A percentile compares a stretch with the other conserved stretches of the same genome.
Conservation (phyloP, 345 rosid species). For the Arabidopsis suecica region DNA sequence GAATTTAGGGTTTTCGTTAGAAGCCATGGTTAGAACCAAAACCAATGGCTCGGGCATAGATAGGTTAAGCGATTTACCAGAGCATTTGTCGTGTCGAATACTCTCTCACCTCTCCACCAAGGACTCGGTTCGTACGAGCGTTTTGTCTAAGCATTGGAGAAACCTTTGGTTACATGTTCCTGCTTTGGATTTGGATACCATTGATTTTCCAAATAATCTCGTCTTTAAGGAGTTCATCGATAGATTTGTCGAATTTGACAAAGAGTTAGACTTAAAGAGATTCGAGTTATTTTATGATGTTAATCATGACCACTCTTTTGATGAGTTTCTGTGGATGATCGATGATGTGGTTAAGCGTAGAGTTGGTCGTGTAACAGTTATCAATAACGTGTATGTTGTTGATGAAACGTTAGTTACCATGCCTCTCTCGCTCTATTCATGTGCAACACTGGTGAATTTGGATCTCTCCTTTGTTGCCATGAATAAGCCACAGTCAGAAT, state of each 20-base stretch:
- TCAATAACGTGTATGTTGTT: neutral
- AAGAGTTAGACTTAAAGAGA: too few species aligned
- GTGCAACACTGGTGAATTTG: neutral
- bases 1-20: too few species aligned
- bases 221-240: neutral
- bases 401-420: neutral
- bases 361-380: neutral
- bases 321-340: neutral
- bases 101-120: conserved; percentile 4
- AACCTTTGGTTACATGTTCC: conserved; percentile 2
- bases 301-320: neutral
- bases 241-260: neutral
- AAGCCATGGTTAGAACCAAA: neutral
- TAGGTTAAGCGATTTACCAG: neutral
- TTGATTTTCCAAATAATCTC: neutral
- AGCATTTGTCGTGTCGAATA: neutral
- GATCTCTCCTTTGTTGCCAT: neutral
- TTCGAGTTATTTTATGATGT: neutral
- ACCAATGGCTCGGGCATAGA: neutral
- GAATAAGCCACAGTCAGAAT: neutral
- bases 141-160: neutral
- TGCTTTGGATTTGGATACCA: neutral
- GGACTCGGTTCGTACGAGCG: neutral
- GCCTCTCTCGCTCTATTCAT: neutral
- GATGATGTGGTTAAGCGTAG: neutral